Evolutionary conservation across 495 filamentous ascomycete genomes (phyloP).

Genomic region (Cladorrhinum samala): DNA sequence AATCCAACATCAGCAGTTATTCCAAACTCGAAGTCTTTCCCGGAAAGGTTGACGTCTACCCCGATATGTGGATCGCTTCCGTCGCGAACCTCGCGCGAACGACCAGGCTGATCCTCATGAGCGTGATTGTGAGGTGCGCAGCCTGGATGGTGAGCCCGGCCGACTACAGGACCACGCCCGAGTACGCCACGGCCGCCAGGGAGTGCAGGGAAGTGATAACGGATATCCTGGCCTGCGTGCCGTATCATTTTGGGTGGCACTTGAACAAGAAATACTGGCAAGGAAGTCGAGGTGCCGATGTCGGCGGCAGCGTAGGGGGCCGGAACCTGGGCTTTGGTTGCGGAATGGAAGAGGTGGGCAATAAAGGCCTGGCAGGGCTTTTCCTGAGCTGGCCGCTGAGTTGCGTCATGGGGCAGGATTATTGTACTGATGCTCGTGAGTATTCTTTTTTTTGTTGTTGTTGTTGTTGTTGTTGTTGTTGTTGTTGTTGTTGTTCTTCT

Average conservation of each 20-base stretch:
- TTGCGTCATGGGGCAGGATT: constrained; percentile 41
- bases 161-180: constrained; percentile 48
- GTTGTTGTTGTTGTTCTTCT: too few species aligned
- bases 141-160: constrained; percentile 46
- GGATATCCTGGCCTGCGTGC: constrained; percentile 46
- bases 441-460: background rate
- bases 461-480: background rate
- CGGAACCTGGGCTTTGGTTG: constrained; percentile 21
- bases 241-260: constrained; percentile 48
- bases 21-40: constrained; percentile 41
- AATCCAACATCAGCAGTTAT: constrained; percentile 27
- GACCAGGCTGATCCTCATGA: constrained; percentile 39
- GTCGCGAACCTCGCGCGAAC: constrained; percentile 43
- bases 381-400: constrained; percentile 34
- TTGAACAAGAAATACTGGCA: constrained; percentile 18
- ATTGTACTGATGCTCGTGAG: constrained; percentile 38
- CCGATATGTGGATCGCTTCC: constrained; percentile 43
- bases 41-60: constrained; percentile 45
- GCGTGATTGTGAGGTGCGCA: constrained; percentile 42
- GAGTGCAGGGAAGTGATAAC: constrained; percentile 38
- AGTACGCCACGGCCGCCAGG: constrained; percentile 41
- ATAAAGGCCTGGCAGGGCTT: constrained; percentile 44
- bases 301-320: too few species aligned
- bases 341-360: constrained; percentile 27
- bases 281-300: too few species aligned